Percentiles rank a stretch among this genome's conserved stretches.
These are phyloP conservation scores for Xylaria sp. DNA, from an alignment of 2,329 filamentous ascomycete genomes.

Conservation along the genomic window DNA sequence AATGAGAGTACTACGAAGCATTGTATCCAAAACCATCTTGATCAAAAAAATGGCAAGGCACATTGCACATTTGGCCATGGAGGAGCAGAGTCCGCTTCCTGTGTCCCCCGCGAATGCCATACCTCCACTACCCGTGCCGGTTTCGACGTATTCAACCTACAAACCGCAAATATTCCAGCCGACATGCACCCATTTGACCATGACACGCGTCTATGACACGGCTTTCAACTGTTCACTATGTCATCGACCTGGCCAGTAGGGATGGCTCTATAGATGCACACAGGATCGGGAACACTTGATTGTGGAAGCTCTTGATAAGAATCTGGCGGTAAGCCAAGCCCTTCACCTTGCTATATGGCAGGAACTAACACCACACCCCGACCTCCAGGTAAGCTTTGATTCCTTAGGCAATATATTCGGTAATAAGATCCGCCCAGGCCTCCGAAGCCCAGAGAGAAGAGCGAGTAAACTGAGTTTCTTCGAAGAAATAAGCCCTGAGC, in stretches of 20 bases:
- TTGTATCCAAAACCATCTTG: neutral
- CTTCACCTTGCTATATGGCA: neutral
- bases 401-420: conserved; percentile 46
- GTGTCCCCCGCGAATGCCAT: neutral
- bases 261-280: conserved; percentile 75
- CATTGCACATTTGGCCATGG: conserved; percentile 20
- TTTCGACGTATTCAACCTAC: conserved; percentile 20
- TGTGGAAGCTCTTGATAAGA: conserved; percentile 43
- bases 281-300: conserved; percentile 47
- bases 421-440: conserved; percentile 42
- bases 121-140: neutral
- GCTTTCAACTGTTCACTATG: conserved; percentile 64
- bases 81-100: conserved; percentile 1
- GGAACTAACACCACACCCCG: neutral
- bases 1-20: neutral
- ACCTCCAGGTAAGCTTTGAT: conserved; percentile 34
- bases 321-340: conserved; percentile 33
- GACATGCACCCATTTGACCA: conserved; percentile 69
- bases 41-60: conserved; percentile 9
- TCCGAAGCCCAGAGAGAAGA: conserved; percentile 49
- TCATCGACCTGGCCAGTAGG: conserved; percentile 58
- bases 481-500: conserved; percentile 49
- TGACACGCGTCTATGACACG: conserved; percentile 67
- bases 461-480: conserved; percentile 53
- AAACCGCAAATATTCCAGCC: conserved; percentile 28